These are phyloP conservation scores for Skeletonema marinoi DNA, from an alignment of 108 stramenopile genomes.

Conservation along the genomic window DNA sequence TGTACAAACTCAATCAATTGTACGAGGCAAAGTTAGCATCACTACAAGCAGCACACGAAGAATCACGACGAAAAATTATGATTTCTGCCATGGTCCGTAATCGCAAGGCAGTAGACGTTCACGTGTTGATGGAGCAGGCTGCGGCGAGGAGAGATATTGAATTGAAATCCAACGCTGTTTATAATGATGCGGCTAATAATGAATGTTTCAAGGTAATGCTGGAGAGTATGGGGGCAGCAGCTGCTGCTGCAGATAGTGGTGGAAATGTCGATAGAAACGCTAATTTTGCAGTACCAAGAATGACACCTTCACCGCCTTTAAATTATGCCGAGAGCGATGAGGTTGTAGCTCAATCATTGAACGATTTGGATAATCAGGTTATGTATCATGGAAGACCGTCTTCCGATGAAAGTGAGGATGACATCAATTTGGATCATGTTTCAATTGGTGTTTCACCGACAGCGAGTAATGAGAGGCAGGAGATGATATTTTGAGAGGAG, in stretches of 20 bases:
- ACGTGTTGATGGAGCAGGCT: constrained; percentile 75
- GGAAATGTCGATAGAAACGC: background rate
- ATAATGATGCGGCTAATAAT: constrained; percentile 35
- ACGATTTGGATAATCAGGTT: background rate
- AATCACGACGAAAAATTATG: constrained; percentile 84
- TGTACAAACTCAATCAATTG: constrained; percentile 65
- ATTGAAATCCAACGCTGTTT: constrained; percentile 31
- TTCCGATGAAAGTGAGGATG: background rate
- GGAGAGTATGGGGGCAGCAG: background rate
- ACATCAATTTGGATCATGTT: background rate
- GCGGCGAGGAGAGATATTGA: constrained; percentile 58
- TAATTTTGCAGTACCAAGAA: background rate
- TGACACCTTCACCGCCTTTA: background rate
- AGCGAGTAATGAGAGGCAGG: background rate
- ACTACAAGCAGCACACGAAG: constrained; percentile 73
- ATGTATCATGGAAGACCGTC: background rate
- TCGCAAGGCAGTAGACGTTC: constrained; percentile 72
- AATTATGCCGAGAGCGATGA: background rate
- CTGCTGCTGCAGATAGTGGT: background rate
- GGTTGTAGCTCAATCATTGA: background rate
- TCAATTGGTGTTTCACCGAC: background rate
- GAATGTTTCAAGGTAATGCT: constrained; percentile 28
- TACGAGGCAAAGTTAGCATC: constrained; percentile 73
- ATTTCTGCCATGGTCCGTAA: constrained; percentile 78
- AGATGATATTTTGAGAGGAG: background rate